These are phyloP conservation scores for Cicer chorassanicum DNA, from an alignment of 306 rosid genomes.

Conservation along the genomic window DNA sequence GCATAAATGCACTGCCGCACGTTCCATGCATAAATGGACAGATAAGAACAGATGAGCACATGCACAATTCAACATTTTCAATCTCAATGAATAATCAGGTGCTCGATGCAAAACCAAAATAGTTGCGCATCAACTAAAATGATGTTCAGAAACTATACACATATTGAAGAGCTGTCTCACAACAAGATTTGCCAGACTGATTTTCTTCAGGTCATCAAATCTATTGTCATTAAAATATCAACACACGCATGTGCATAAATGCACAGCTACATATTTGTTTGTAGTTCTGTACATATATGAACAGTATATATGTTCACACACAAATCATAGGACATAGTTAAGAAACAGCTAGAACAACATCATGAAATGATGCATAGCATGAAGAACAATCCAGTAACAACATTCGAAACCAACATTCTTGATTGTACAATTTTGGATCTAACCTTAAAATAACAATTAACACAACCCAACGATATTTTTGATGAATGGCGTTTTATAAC, in stretches of 20 bases:
- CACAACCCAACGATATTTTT: not conserved
- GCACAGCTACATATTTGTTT: constrained; percentile 9
- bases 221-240: constrained; percentile 27
- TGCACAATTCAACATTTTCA: constrained; percentile 14
- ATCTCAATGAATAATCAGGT: constrained; percentile 25
- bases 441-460: constrained; percentile 10
- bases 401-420: constrained; percentile 1
- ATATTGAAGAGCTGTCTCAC: constrained; percentile 12
- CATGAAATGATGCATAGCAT: constrained; percentile 15
- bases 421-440: not conserved
- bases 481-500: not conserved
- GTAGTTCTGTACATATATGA: constrained; percentile 18
- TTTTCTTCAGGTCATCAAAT: not conserved
- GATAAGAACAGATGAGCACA: constrained; percentile 20
- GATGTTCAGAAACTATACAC: constrained; percentile 24
- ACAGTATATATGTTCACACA: constrained; percentile 10
- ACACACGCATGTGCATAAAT: constrained; percentile 10
- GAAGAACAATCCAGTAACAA: constrained; percentile 10
- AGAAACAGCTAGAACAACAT: constrained; percentile 14
- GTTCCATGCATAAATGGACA: constrained; percentile 22
- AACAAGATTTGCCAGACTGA: not conserved
- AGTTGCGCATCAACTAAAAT: constrained; percentile 32
- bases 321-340: constrained; percentile 8
- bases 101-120: not conserved
- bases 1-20: constrained; percentile 26